A percentile compares a stretch with the other conserved stretches of the same genome.
Conservation (phyloP, 768 basidiomycete genomes). For the Mycena filopes region DNA sequence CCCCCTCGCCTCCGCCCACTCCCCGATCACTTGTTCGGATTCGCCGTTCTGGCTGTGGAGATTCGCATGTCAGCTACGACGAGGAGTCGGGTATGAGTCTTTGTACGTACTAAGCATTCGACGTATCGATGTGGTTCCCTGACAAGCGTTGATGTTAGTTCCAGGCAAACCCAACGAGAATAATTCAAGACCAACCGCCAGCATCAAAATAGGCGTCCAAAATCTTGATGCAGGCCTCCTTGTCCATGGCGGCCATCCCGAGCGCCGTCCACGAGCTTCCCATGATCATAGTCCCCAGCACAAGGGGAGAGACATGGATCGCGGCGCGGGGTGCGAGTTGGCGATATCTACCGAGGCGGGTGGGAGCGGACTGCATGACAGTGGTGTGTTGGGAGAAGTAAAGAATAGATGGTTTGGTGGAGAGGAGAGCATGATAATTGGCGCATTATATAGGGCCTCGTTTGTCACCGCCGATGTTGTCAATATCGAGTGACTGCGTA, state of each 20-base stretch:
- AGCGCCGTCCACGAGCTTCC: conserved; percentile 48
- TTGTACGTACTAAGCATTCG: background rate
- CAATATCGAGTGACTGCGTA: too few relatives aligned
- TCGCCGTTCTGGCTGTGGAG: background rate
- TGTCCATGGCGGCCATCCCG: background rate
- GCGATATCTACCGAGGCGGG: conserved; percentile 46
- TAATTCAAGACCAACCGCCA: background rate
- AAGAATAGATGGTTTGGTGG: too few relatives aligned
- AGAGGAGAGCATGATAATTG: too few relatives aligned
- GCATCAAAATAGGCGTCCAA: conserved; percentile 12
- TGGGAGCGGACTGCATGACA: background rate
- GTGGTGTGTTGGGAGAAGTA: too few relatives aligned
- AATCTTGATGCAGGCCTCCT: background rate
- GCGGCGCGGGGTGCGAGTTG: conserved; percentile 49
- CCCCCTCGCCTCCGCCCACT: conserved; percentile 58
- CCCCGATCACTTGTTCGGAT: conserved; percentile 49
- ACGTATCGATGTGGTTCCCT: background rate
- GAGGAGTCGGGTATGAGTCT: too few relatives aligned
- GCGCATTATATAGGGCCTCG: too few relatives aligned
- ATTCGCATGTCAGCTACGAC: too few relatives aligned
- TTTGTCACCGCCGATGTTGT: too few relatives aligned
- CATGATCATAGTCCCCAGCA: conserved; percentile 55
- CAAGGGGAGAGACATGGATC: conserved; percentile 55
- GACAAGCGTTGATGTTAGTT: too few relatives aligned
- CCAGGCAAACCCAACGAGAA: too few relatives aligned